Conservation (phyloP, 2,329 filamentous ascomycete species). For the Aspergillus awamori region DNA sequence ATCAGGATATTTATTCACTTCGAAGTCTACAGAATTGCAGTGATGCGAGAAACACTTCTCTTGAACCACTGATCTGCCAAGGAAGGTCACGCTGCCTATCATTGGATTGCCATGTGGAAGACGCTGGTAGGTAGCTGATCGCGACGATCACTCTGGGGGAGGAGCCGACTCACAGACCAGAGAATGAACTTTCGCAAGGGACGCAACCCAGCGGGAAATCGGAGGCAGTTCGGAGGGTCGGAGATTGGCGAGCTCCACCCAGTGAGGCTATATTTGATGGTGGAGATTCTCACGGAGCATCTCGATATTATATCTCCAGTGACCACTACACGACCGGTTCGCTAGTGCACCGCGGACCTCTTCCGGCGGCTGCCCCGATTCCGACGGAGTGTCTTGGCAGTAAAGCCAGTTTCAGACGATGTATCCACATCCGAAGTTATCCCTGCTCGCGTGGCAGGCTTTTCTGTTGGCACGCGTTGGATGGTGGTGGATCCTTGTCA, state of each 20-base stretch:
- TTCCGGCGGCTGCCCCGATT: background rate
- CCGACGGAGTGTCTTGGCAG: background rate
- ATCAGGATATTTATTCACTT: too few relatives aligned
- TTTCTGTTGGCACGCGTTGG: too few relatives aligned
- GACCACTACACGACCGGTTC: background rate
- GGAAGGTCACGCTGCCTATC: too few relatives aligned
- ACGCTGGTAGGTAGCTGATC: background rate
- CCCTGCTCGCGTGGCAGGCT: too few relatives aligned
- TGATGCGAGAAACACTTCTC: too few relatives aligned
- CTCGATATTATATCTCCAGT: background rate
- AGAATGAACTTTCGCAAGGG: background rate
- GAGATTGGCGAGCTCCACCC: background rate
- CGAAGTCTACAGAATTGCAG: too few relatives aligned
- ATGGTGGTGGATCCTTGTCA: too few relatives aligned
- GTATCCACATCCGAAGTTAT: too few relatives aligned
- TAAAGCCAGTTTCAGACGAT: too few relatives aligned
- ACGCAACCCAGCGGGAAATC: background rate
- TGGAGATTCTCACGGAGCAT: background rate
- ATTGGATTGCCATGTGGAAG: background rate
- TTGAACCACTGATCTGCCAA: too few relatives aligned
- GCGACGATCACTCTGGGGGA: background rate
- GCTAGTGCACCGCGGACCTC: background rate
- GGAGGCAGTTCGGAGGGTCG: background rate
- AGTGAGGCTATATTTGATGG: background rate
- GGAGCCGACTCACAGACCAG: conserved; percentile 6